These are phyloP conservation scores for Citrus australasica DNA, from an alignment of 345 rosid species.

Conservation along the genomic window DNA sequence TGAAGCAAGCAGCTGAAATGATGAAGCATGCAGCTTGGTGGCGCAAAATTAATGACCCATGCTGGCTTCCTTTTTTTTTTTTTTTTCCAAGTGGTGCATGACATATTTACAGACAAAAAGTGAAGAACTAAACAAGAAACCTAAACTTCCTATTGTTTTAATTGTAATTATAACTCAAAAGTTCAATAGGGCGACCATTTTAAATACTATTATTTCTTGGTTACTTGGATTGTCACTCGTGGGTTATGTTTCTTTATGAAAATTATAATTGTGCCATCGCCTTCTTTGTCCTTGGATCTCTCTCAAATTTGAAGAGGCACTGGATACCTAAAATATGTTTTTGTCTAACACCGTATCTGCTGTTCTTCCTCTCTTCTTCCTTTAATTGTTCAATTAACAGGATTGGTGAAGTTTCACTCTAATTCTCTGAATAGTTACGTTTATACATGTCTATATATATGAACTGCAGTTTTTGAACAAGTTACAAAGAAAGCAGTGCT, in stretches of 20 bases:
- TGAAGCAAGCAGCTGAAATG: too few species aligned
- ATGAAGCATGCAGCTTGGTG: too few species aligned
- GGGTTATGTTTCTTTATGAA: not conserved
- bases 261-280: not conserved
- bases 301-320: not conserved
- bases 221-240: not conserved
- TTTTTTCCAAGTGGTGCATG: too few species aligned
- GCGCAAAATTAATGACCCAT: too few species aligned
- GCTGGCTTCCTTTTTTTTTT: too few species aligned
- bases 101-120: not conserved
- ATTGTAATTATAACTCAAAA: not conserved
- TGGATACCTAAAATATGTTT: not conserved
- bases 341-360: not conserved
- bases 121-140: not conserved
- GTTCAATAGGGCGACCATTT: not conserved
- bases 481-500: conserved; percentile 90
- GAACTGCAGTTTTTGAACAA: conserved; percentile 79
- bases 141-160: not conserved
- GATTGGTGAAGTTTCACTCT: conserved; percentile 6
- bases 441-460: conserved; percentile 8
- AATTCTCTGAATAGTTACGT: not conserved
- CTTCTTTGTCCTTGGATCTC: not conserved
- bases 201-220: not conserved
- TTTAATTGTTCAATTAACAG: not conserved
- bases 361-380: not conserved